Percentiles rank a stretch among this genome's conserved stretches.
phyloP scores from a whole-genome alignment of 164 flowering plant genomes.

The Tetrastigma voinierianum region DNA sequence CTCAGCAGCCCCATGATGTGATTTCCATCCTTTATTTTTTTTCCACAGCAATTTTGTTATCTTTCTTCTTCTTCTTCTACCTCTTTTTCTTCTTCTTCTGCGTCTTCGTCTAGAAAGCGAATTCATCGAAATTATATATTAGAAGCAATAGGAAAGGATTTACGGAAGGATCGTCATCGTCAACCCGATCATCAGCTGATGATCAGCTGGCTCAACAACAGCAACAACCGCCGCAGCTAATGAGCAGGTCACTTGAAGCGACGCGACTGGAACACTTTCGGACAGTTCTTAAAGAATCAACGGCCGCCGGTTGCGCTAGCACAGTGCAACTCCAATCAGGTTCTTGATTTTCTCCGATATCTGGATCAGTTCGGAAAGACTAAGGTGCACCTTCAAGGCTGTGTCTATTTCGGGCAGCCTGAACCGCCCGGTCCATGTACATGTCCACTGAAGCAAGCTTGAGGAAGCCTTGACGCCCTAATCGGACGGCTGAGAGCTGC shows the following conservation, averaged over 20 bases:
- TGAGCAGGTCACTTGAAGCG: slow-evolving; percentile 63
- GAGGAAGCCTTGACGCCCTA: slow-evolving; percentile 65
- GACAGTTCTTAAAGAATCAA: slow-evolving; percentile 59
- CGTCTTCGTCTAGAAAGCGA: background rate
- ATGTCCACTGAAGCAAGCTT: slow-evolving; percentile 61
- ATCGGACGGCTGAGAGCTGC: slow-evolving; percentile 67
- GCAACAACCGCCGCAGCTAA: slow-evolving; percentile 27
- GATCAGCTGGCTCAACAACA: too few relatives aligned
- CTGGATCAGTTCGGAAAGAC: slow-evolving; percentile 66
- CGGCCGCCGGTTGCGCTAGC: slow-evolving; percentile 46
- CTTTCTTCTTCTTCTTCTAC: slow-evolving; percentile 5
- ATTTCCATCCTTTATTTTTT: slow-evolving; percentile 5
- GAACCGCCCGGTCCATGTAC: slow-evolving; percentile 62
- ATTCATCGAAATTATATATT: slow-evolving; percentile 15
- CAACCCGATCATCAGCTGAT: slow-evolving; percentile 1
- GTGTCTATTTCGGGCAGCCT: slow-evolving; percentile 55
- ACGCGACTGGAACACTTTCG: slow-evolving; percentile 63
- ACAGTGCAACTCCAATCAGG: slow-evolving; percentile 50
- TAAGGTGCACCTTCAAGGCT: slow-evolving; percentile 56
- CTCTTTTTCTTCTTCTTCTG: background rate
- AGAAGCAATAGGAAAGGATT: slow-evolving; percentile 27
- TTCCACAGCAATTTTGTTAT: background rate
- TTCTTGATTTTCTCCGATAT: slow-evolving; percentile 53
- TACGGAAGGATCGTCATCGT: slow-evolving; percentile 28
- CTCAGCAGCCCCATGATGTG: slow-evolving; percentile 34